These are phyloP conservation scores for Spinellus fusiger DNA, from an alignment of 192 early-diverging fungal genomes.

Conservation along the genomic window DNA sequence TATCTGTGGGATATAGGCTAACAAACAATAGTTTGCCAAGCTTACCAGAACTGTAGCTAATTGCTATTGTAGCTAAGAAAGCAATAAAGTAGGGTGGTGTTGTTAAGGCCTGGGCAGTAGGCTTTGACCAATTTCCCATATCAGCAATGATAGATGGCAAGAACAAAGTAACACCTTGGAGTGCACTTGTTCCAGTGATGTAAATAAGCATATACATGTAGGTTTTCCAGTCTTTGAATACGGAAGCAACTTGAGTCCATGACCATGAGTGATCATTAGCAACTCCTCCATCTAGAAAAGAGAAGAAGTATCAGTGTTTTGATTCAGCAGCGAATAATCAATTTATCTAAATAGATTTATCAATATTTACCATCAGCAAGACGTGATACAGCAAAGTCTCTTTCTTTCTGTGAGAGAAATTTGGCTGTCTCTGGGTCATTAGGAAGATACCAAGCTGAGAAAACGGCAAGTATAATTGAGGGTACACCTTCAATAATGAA, in stretches of 20 bases:
- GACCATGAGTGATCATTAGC: slow-evolving; percentile 39
- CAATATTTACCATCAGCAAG: slow-evolving; percentile 19
- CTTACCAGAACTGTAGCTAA: slow-evolving; percentile 22
- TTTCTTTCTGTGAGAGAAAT: slow-evolving; percentile 25
- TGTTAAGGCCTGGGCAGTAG: slow-evolving; percentile 22
- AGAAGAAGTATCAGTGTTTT: slow-evolving; percentile 23
- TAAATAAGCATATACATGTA: slow-evolving; percentile 42
- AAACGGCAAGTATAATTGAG: slow-evolving; percentile 30
- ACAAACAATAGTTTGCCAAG: too few relatives aligned
- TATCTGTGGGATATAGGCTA: too few relatives aligned
- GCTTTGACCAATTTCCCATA: slow-evolving; percentile 30
- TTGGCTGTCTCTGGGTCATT: slow-evolving; percentile 19
- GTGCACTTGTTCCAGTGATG: slow-evolving; percentile 52
- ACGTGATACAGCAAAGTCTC: slow-evolving; percentile 15
- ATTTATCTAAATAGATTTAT: too few relatives aligned
- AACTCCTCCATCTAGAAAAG: slow-evolving; percentile 7
- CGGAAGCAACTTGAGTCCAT: slow-evolving; percentile 37
- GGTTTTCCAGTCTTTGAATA: slow-evolving; percentile 45
- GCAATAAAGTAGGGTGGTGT: slow-evolving; percentile 26
- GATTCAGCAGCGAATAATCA: not conserved
- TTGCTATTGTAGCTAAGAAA: slow-evolving; percentile 11
- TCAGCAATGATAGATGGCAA: slow-evolving; percentile 55
- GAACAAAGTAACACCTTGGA: slow-evolving; percentile 62
- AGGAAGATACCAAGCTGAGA: slow-evolving; percentile 18
- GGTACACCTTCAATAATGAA: slow-evolving; percentile 64